Conservation (phyloP, 2,329 filamentous ascomycete genomes). For the Pestalotiopsis sp. region DNA sequence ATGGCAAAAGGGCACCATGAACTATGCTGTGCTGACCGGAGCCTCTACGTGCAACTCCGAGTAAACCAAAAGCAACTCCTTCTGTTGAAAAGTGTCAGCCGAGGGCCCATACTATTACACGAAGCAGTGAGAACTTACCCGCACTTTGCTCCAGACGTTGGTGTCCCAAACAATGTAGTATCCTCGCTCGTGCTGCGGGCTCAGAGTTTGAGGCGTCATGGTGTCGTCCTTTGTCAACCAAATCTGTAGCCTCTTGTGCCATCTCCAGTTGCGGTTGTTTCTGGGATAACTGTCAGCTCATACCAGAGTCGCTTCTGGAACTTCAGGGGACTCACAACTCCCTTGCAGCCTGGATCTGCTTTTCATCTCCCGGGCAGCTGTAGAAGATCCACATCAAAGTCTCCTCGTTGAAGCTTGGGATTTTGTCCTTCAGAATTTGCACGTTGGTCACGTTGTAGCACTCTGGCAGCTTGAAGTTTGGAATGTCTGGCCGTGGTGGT, state of each 20-base stretch:
- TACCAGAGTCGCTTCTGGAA: not conserved
- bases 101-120: not conserved
- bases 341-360: conserved; percentile 65
- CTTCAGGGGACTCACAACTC: conserved; percentile 54
- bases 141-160: conserved; percentile 62
- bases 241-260: conserved; percentile 67
- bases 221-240: conserved; percentile 71
- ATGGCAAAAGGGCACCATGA: not conserved
- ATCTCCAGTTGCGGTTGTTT: conserved; percentile 67
- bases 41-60: conserved; percentile 57
- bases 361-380: conserved; percentile 63
- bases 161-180: conserved; percentile 71
- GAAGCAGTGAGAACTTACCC: conserved; percentile 41
- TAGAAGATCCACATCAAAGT: conserved; percentile 73
- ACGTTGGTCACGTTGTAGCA: conserved; percentile 71
- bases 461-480: conserved; percentile 62
- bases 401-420: conserved; percentile 69
- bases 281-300: conserved; percentile 37
- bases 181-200: conserved; percentile 62
- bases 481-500: conserved; percentile 60
- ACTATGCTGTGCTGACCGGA: conserved; percentile 16
- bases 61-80: conserved; percentile 64
- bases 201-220: conserved; percentile 63
- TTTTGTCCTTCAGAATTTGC: conserved; percentile 66
- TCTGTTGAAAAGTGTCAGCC: conserved; percentile 37